Percentiles rank a stretch among this genome's conserved stretches.
Evolutionary conservation across 2,329 filamentous ascomycete species (phyloP).

Genomic region (Parastagonospora nodorum): DNA sequence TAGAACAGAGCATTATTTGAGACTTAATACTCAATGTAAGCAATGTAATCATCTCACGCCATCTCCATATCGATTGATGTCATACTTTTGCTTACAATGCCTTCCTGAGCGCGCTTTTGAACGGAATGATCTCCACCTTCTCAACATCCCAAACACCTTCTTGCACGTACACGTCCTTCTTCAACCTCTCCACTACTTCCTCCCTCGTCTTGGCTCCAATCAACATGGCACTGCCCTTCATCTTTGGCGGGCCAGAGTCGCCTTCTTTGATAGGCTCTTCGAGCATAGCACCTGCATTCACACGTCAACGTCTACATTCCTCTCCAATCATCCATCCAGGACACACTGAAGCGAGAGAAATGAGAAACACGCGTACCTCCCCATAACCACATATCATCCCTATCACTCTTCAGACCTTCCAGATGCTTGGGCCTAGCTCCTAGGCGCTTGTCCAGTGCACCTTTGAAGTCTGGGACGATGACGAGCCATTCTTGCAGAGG

Average conservation of each 20-base stretch:
- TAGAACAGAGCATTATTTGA: no score
- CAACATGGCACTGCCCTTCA: constrained; percentile 75
- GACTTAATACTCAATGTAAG: background rate
- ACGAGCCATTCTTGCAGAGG: constrained; percentile 55
- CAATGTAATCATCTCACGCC: background rate
- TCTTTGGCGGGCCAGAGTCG: constrained; percentile 64
- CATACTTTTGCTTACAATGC: constrained; percentile 33
- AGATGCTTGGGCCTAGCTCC: constrained; percentile 47
- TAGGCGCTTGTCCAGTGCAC: constrained; percentile 51
- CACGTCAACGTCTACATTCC: no score
- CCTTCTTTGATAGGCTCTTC: constrained; percentile 59
- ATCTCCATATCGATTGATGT: background rate
- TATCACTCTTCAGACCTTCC: constrained; percentile 32
- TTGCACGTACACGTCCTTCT: constrained; percentile 73
- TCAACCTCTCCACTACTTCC: constrained; percentile 69
- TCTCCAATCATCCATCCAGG: background rate
- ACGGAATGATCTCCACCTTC: constrained; percentile 56
- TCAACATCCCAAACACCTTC: constrained; percentile 76
- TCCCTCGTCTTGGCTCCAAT: constrained; percentile 69
- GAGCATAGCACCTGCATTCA: constrained; percentile 40
- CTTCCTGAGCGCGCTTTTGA: constrained; percentile 54
- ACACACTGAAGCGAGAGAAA: background rate
- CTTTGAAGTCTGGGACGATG: constrained; percentile 53
- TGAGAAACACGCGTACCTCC: constrained; percentile 32
- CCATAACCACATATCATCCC: constrained; percentile 41